Base-by-base conservation (phyloP, 192 early-diverging fungal species). In the Dissophora globulifera region DNA sequence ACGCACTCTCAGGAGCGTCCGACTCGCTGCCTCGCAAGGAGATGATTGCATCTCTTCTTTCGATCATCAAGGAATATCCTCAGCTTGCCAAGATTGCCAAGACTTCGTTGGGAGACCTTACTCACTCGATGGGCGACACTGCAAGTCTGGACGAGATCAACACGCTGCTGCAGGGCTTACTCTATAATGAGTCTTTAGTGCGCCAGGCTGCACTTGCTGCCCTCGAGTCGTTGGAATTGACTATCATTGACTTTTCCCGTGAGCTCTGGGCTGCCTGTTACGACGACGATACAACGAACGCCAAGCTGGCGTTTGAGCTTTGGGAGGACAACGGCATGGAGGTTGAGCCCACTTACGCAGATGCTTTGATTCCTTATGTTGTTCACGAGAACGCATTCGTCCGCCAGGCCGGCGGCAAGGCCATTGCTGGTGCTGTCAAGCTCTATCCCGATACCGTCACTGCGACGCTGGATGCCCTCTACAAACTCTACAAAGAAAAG, bases 261-360 rank as follows among this genome's bases (percentile, higher is more conserved):
- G 82, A 89, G 45, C 79, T 95, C 26, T 95, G 92, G 93, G 64
- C 89, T 32, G 79, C 84, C 13, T 83, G 84, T 26, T 88, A 84
- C 64, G 94, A 95, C 67, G 78, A 82, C 0, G 92, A 91, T 40
- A 62, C 58, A 13, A 80, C 83, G 40, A 82, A 83, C 43, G 79
- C 78, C 3, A 83, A 89, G 19, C 51, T 84, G 13, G 92, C 92
- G 2, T 79, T 78, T 25, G 47, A 57, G 30, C 68, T 93, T 27
- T 94, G 94, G 92, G 83, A 85, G 26, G 84, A 87, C 20, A 87
- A 85, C 41, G 84, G 64, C 35, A 83, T 89, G 84, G 82, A 83
- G 16, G 70, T 87, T 9, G 81, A 84, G 22, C 62, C 79, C 38
- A 69, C 66, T 25, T 89, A 86, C 54, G 70, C 72, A 8, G 79